A percentile compares a stretch with the other conserved stretches of the same genome.
These are phyloP conservation scores for Lachnellula subtilissima DNA, from an alignment of 2,329 filamentous ascomycete genomes.

Conservation along the genomic window DNA sequence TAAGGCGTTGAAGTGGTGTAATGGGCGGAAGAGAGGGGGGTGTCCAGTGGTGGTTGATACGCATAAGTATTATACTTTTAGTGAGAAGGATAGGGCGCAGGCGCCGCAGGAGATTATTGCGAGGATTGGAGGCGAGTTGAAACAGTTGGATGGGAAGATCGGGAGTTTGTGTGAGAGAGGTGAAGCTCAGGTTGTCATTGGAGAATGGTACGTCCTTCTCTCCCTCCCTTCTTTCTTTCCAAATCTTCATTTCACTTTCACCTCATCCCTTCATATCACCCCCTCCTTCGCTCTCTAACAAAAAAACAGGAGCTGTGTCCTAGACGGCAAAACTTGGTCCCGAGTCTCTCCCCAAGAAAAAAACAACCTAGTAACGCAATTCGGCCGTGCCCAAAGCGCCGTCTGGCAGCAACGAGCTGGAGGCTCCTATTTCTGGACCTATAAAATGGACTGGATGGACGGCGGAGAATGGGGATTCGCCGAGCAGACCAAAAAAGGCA, in stretches of 20 bases:
- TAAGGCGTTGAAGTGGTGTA: conserved; percentile 41
- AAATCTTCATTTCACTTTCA: not conserved
- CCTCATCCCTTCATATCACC: no score
- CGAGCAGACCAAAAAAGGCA: conserved; percentile 43
- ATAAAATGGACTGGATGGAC: conserved; percentile 56
- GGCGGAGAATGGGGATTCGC: conserved; percentile 58
- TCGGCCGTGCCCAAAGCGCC: conserved; percentile 44
- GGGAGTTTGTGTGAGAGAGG: conserved; percentile 45
- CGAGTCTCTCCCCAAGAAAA: conserved; percentile 40
- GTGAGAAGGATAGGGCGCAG: conserved; percentile 46
- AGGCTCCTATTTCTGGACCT: conserved; percentile 56
- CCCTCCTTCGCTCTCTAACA: not conserved
- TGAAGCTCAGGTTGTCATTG: conserved; percentile 47
- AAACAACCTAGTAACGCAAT: conserved; percentile 38
- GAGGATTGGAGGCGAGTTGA: conserved; percentile 40
- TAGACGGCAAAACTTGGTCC: conserved; percentile 48
- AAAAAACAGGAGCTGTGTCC: conserved; percentile 40
- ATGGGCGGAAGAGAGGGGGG: conserved; percentile 33
- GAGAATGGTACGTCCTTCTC: conserved; percentile 41
- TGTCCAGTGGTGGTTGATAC: conserved; percentile 53
- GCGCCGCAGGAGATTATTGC: conserved; percentile 47
- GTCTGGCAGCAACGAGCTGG: conserved; percentile 46
- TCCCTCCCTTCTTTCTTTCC: not conserved
- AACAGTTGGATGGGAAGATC: conserved; percentile 41
- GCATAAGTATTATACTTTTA: conserved; percentile 55